Evolutionary conservation across 768 basidiomycete species (phyloP).

Genomic region (Paxillus ammoniavirescens): DNA sequence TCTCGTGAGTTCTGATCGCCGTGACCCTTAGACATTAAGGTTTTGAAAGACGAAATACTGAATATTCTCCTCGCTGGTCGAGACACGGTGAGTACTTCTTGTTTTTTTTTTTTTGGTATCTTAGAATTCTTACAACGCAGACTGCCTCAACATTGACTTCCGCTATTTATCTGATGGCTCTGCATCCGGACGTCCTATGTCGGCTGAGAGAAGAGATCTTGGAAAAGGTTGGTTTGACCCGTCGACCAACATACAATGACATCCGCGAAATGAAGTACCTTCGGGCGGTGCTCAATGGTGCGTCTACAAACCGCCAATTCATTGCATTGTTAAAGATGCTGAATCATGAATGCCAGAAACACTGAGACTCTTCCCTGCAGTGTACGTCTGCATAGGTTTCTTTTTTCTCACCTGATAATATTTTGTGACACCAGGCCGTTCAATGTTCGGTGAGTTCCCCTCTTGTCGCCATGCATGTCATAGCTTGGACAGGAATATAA

Average conservation of each 20-base stretch:
- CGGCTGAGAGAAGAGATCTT: constrained; percentile 45
- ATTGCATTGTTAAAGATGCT: not conserved
- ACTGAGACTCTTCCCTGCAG: constrained; percentile 32
- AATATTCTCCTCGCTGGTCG: constrained; percentile 45
- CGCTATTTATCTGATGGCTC: constrained; percentile 44
- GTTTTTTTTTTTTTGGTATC: not conserved
- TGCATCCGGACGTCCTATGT: constrained; percentile 40
- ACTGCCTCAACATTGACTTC: constrained; percentile 45
- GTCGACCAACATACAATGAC: constrained; percentile 40
- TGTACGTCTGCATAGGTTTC: constrained; percentile 16
- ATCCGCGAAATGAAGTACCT: constrained; percentile 44
- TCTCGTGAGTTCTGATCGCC: not conserved
- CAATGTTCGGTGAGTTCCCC: constrained; percentile 27
- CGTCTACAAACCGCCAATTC: not conserved
- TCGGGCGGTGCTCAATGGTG: constrained; percentile 45
- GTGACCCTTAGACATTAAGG: constrained; percentile 21
- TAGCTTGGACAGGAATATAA: not conserved
- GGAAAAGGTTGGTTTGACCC: constrained; percentile 32
- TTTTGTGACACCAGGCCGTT: constrained; percentile 25
- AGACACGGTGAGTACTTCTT: constrained; percentile 35
- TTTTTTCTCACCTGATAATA: not conserved
- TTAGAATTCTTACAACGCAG: constrained; percentile 20
- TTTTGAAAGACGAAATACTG: constrained; percentile 42
- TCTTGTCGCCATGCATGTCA: not conserved
- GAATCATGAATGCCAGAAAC: constrained; percentile 23